Conservation (phyloP, 1,139 yeast genomes). For the Saccharomyces hybrid region DNA sequence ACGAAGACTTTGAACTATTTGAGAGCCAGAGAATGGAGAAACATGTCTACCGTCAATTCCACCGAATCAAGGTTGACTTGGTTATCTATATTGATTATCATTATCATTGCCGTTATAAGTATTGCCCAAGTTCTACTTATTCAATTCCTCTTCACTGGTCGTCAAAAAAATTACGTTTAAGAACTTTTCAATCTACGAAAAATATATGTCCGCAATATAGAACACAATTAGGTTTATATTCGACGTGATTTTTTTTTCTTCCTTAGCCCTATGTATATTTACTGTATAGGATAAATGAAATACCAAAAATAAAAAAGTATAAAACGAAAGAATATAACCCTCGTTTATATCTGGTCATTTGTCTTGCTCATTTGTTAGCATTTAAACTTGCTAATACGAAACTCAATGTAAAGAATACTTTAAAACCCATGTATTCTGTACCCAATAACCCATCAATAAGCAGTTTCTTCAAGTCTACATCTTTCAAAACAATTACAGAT, state of each 20-base stretch:
- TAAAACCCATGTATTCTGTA: constrained; percentile 11
- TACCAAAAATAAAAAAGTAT: neutral
- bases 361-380: neutral
- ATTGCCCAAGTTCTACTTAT: constrained; percentile 53
- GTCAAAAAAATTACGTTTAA: constrained; percentile 35
- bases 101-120: constrained; percentile 58
- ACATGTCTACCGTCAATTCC: constrained; percentile 60
- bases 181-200: neutral
- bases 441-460: constrained; percentile 4
- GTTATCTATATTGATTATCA: constrained; percentile 51
- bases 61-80: constrained; percentile 58
- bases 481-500: constrained; percentile 4
- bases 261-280: neutral
- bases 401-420: constrained; percentile 17
- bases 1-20: constrained; percentile 52
- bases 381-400: constrained; percentile 16
- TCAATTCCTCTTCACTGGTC: constrained; percentile 37
- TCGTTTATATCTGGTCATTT: neutral
- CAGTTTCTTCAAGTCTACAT: constrained; percentile 4
- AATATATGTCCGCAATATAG: neutral
- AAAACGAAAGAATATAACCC: neutral
- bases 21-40: constrained; percentile 67
- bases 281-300: neutral
- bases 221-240: neutral
- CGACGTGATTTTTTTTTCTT: neutral